phyloP scores from a whole-genome alignment of 768 basidiomycete species.

The Termitomyces sp. region DNA sequence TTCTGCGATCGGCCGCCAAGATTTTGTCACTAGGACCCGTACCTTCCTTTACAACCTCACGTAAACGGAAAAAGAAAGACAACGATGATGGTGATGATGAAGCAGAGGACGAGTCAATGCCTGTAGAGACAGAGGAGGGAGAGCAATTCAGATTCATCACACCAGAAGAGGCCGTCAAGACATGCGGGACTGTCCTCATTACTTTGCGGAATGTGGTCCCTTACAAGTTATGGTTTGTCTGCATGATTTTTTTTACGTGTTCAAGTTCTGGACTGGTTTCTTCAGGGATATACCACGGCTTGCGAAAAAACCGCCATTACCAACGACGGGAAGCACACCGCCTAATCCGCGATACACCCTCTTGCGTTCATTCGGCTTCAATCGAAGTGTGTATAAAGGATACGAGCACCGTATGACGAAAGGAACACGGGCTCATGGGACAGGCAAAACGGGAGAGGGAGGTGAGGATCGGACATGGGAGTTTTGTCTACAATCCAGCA shows the following conservation, averaged over 20 bases:
- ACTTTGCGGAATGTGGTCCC: slow-evolving; percentile 84
- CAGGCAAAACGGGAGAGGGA: slow-evolving; percentile 61
- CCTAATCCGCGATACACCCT: slow-evolving; percentile 66
- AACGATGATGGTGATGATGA: slow-evolving; percentile 44
- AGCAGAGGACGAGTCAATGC: slow-evolving; percentile 19
- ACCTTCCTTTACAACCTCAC: slow-evolving; percentile 34
- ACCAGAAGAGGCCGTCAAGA: slow-evolving; percentile 13
- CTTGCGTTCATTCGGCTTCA: slow-evolving; percentile 77
- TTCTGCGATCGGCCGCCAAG: slow-evolving; percentile 67
- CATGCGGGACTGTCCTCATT: slow-evolving; percentile 73
- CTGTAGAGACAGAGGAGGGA: slow-evolving; percentile 23
- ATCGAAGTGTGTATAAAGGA: slow-evolving; percentile 65
- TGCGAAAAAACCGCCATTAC: slow-evolving; percentile 67
- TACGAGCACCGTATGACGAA: slow-evolving; percentile 96
- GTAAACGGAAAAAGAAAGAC: slow-evolving; percentile 39
- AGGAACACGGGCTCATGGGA: slow-evolving; percentile 68
- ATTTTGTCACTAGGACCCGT: slow-evolving; percentile 54
- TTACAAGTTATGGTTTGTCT: slow-evolving; percentile 76
- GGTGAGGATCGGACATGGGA: slow-evolving; percentile 89
- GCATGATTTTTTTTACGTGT: neutral
- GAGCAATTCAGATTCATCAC: slow-evolving; percentile 14
- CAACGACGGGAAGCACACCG: slow-evolving; percentile 35
- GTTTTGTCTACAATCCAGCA: slow-evolving; percentile 44
- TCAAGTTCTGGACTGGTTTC: neutral
- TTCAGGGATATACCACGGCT: slow-evolving; percentile 71